Evolutionary conservation across 2,329 filamentous ascomycete species (phyloP).

Genomic region (Xylariales sp.): DNA sequence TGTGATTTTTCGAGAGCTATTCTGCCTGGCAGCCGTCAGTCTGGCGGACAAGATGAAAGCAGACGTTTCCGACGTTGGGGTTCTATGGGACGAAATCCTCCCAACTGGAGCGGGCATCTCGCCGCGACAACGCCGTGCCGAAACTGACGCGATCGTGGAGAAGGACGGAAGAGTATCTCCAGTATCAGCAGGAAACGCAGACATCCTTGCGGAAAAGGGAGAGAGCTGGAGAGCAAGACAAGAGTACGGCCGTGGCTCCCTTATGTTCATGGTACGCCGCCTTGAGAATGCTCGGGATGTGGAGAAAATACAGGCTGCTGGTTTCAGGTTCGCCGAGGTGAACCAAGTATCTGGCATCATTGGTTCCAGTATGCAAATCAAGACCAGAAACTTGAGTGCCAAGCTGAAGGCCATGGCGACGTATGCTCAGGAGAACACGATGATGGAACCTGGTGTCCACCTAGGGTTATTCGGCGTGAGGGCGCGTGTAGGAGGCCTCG

Average conservation of each 20-base stretch:
- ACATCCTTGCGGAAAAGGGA: slow-evolving; percentile 38
- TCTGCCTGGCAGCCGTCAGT: slow-evolving; percentile 73
- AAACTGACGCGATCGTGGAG: slow-evolving; percentile 12
- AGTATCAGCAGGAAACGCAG: slow-evolving; percentile 11
- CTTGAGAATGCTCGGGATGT: slow-evolving; percentile 54
- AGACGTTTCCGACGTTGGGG: slow-evolving; percentile 58
- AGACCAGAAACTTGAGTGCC: slow-evolving; percentile 52
- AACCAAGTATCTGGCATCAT: slow-evolving; percentile 66
- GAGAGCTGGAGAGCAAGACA: slow-evolving; percentile 21
- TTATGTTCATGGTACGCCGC: slow-evolving; percentile 73
- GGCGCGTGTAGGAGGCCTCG: slow-evolving; percentile 44
- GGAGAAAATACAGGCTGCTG: slow-evolving; percentile 61
- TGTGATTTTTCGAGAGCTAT: slow-evolving; percentile 73
- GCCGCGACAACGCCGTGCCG: slow-evolving; percentile 16
- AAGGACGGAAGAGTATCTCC: neutral
- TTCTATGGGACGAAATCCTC: slow-evolving; percentile 72
- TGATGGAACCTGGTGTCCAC: slow-evolving; percentile 49
- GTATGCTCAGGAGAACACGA: slow-evolving; percentile 44
- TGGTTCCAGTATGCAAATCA: slow-evolving; percentile 69
- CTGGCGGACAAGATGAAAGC: slow-evolving; percentile 64
- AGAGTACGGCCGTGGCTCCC: slow-evolving; percentile 64
- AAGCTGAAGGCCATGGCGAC: slow-evolving; percentile 61
- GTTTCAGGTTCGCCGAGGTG: slow-evolving; percentile 72
- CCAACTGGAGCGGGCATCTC: slow-evolving; percentile 48
- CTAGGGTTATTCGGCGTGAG: slow-evolving; percentile 55